Base-by-base conservation (phyloP, 2,329 filamentous ascomycete genomes). In the Hirsutella thompsonii region DNA sequence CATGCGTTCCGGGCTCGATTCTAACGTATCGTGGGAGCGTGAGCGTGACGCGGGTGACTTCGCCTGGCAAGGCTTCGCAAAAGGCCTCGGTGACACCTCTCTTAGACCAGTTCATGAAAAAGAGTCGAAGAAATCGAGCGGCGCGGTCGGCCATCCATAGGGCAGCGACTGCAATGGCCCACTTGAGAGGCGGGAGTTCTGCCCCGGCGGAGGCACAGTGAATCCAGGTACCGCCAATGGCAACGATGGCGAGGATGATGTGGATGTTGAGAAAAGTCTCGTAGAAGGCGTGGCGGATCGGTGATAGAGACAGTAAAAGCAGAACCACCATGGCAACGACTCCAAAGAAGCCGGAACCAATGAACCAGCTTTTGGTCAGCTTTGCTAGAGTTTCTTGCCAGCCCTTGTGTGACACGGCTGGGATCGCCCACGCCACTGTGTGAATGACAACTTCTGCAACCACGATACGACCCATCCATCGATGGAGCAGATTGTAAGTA, bases 181-280 rank as follows among this genome's bases (percentile, higher is more conserved):
- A 94, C 1, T 79, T 70, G 36, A 83, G 67, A 55, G 90, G 83
- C 3, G 82, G 74, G 5, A 88, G 23, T 6, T 26, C 23, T 26
- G 23, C 71, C 11, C 72, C 70, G 41, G 86, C 78, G 13, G 68
- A 67, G 36, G 76, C 69, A 52, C 86, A 78, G 65, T 96, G 92
- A 30, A 89, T 67, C 73, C 81, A 92, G 8, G 89, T 79, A 52
- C 79, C 81, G 42, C 75, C 68, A 39, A 95, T 74, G 37, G 70
- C 67, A 41, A 85, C 55, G 29, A 81, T 60, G 32, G 81, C 87
- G 39, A 94, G 65, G 30, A 84, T 59, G 50, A 94, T 88, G 63
- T 96, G 92, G 23, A 82, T 63, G 56, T 84, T 86, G 52, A 96
- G 73, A 65, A 98, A 98, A 1, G 87, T 93, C 65, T 98, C 92